Percentiles rank a stretch among this genome's conserved stretches.
phyloP scores from a whole-genome alignment of 352 stramenopile genomes.

The Globisporangium canariense region DNA sequence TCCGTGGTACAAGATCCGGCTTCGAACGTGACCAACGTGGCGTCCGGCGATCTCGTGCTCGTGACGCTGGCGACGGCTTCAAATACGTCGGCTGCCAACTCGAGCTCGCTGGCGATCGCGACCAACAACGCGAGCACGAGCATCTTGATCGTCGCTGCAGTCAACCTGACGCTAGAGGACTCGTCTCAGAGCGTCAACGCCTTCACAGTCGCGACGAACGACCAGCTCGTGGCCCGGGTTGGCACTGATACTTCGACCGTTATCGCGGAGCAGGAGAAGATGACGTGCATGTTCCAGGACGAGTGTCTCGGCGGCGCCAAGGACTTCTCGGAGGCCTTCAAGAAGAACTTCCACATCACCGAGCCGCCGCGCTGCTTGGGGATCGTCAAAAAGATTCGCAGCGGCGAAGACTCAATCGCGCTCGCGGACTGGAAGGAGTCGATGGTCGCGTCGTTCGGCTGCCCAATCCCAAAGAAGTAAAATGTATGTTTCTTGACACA shows the following conservation, averaged over 20 bases:
- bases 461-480: conserved; percentile 23
- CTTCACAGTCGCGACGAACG: conserved; percentile 12
- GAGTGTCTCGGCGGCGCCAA: conserved; percentile 40
- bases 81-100: background rate
- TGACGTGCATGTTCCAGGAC: conserved; percentile 52
- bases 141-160: conserved; percentile 6
- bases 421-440: conserved; percentile 26
- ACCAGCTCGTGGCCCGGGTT: background rate
- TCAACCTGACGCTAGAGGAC: conserved; percentile 12
- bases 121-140: background rate
- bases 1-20: background rate
- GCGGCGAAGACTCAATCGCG: conserved; percentile 25
- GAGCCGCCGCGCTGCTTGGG: conserved; percentile 35
- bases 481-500: too few species aligned
- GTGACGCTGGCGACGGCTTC: background rate
- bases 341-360: conserved; percentile 34
- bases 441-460: conserved; percentile 41
- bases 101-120: conserved; percentile 1
- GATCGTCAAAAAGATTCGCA: conserved; percentile 42
- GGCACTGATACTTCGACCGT: background rate
- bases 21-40: conserved; percentile 7
- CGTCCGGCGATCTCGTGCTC: conserved; percentile 10
- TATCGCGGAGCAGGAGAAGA: conserved; percentile 23
- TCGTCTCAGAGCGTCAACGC: conserved; percentile 4
- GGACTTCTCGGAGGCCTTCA: conserved; percentile 46